phyloP scores from a whole-genome alignment of 495 filamentous ascomycete species.

The Penicillium samsonianum region DNA sequence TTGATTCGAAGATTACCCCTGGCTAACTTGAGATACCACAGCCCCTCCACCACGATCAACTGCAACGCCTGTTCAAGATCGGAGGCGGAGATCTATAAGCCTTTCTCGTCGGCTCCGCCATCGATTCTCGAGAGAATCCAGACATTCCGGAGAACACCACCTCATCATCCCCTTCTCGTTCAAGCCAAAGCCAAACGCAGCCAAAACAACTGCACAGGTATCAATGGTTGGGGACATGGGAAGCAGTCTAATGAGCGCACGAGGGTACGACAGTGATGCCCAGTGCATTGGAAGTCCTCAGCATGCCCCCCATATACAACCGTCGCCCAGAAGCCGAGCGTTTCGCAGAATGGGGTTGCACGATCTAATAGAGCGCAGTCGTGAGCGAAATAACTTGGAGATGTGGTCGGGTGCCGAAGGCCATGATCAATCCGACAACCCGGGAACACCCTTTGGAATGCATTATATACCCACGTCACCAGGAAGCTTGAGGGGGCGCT shows the following conservation, averaged over 20 bases:
- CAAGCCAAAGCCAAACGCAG: slow-evolving; percentile 23
- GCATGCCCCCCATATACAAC: slow-evolving; percentile 12
- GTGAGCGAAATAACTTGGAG: slow-evolving; percentile 20
- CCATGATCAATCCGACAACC: slow-evolving; percentile 1
- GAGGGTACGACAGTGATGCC: slow-evolving; percentile 51
- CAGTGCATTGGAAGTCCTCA: slow-evolving; percentile 40
- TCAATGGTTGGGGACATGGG: slow-evolving; percentile 26
- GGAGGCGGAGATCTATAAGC: slow-evolving; percentile 10
- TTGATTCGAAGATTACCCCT: not conserved
- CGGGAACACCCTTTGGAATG: slow-evolving; percentile 18
- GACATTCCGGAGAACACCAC: slow-evolving; percentile 13
- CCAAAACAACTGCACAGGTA: slow-evolving; percentile 4
- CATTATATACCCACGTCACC: slow-evolving; percentile 22
- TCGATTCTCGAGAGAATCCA: slow-evolving; percentile 40
- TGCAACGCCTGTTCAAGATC: not conserved
- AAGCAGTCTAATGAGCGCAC: slow-evolving; percentile 44
- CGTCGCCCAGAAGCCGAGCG: slow-evolving; percentile 9
- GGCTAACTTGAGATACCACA: not conserved
- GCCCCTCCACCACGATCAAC: not conserved
- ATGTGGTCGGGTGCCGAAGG: slow-evolving; percentile 6
- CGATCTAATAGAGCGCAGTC: slow-evolving; percentile 26
- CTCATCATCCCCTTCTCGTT: slow-evolving; percentile 25
- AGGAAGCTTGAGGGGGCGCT: slow-evolving; percentile 3
- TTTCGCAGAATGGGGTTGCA: slow-evolving; percentile 19
- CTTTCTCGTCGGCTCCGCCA: slow-evolving; percentile 39